phyloP scores from a whole-genome alignment of 441 rosid genomes.

The Breynia disticha region DNA sequence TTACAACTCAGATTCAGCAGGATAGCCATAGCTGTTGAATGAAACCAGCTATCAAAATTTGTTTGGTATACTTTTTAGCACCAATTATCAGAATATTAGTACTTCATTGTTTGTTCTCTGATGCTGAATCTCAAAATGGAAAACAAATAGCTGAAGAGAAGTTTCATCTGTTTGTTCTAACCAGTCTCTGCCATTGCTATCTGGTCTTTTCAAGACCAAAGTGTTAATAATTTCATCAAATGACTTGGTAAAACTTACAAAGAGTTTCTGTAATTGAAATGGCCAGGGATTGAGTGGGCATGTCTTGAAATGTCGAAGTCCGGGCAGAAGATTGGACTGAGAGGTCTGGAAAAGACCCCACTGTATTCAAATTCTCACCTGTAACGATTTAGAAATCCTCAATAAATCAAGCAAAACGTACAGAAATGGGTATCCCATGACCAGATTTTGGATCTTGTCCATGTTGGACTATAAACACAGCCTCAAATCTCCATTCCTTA shows the following conservation, averaged over 20 bases:
- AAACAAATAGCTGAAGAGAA: background rate
- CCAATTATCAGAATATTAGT: conserved; percentile 20
- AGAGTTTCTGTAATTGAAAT: no score
- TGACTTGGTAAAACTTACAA: no score
- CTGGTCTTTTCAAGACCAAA: no score
- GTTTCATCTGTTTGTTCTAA: conserved; percentile 1
- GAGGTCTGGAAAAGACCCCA: conserved; percentile 3
- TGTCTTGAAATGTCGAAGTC: no score
- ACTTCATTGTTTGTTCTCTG: conserved; percentile 15
- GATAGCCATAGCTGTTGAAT: conserved; percentile 17
- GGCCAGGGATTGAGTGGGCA: no score
- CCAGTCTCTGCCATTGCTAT: background rate
- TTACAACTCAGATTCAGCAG: background rate
- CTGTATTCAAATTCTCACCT: conserved; percentile 9
- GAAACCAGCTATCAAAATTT: conserved; percentile 17
- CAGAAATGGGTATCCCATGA: background rate
- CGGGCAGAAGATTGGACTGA: background rate
- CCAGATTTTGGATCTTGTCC: background rate
- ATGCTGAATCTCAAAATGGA: conserved; percentile 10
- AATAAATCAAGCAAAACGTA: background rate
- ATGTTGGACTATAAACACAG: background rate
- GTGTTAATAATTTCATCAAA: no score
- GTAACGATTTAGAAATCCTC: conserved; percentile 1
- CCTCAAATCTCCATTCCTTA: background rate
- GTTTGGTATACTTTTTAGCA: conserved; percentile 10